Base-by-base conservation (phyloP, 805 yeast species). In the Torulaspora delbrueckii region DNA sequence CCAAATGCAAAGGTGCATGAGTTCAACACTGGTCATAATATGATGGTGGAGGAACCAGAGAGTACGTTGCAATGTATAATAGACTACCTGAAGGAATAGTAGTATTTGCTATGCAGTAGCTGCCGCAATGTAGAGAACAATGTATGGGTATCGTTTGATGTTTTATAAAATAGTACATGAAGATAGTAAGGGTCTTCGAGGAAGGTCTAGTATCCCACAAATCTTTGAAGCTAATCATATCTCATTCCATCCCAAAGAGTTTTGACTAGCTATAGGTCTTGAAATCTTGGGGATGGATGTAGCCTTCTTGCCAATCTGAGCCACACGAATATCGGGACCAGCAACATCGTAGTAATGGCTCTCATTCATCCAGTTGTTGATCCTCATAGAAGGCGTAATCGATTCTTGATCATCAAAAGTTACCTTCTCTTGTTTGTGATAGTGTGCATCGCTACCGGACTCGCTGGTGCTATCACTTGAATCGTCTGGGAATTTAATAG, bases 231-330 rank as follows among this genome's bases (percentile, higher is more conserved):
- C n/a, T 7, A n/a, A 26, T 40, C 56, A 70, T 40, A 60, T 43
- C 40, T 57, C 65, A 43, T 55, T 65, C 90, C 90, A 84, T 27
- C 90, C 90, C 48, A 84, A 69, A 2, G 91, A 82, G 60, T 81
- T 84, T 50, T 79, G 78, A 3, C 84, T 75, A 45, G 82, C 81
- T 30, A 82, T 82, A 8, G 91, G 91, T 45, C 75, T 77, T 6
- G 86, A 81, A 32, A 84, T 84, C 33, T 64, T 71, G 39, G 73
- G 77, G 35, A 71, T 61, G 45, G 47, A 45, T 5, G 43, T 40
- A 14, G 41, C 40, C 33, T 43, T 47, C 38, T 39, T 48, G 5
- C 44, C 43, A 13, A 38, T 41, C 13, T 40, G 34, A 31, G 51
- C 45, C 34, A 27, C 55, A 52, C 25, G 50, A 23, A 42, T 33